phyloP scores from a whole-genome alignment of 257 asterid genomes.

The Salvia rosmarinus region DNA sequence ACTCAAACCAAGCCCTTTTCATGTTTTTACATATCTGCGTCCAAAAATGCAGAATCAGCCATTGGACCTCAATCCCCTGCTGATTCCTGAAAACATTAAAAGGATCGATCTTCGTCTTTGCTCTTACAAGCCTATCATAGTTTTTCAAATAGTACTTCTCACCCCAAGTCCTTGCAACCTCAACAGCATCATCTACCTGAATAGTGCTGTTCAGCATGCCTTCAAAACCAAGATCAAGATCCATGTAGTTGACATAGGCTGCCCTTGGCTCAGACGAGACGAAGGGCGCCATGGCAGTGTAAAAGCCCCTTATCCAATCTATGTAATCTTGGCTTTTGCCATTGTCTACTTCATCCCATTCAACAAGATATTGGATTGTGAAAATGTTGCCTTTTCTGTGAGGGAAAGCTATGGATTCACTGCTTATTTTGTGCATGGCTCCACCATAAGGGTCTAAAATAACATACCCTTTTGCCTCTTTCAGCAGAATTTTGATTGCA shows the following conservation, averaged over 20 bases:
- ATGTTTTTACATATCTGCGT: constrained; percentile 19
- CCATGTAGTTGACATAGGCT: constrained; percentile 77
- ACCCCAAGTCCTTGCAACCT: constrained; percentile 69
- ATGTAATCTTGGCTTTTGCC: constrained; percentile 39
- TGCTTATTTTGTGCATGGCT: constrained; percentile 53
- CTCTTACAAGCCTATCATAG: constrained; percentile 67
- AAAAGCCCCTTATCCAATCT: constrained; percentile 65
- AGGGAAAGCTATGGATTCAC: constrained; percentile 67
- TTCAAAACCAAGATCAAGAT: constrained; percentile 70
- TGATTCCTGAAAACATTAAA: constrained; percentile 58
- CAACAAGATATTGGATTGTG: constrained; percentile 64
- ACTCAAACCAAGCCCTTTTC: not conserved
- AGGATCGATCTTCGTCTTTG: constrained; percentile 66
- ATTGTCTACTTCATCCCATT: constrained; percentile 50
- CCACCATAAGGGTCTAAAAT: constrained; percentile 81
- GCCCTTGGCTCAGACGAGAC: constrained; percentile 65
- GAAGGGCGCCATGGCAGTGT: constrained; percentile 51
- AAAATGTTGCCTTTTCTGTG: constrained; percentile 72
- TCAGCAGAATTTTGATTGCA: constrained; percentile 44
- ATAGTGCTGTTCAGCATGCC: constrained; percentile 8
- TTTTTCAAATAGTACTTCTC: constrained; percentile 70
- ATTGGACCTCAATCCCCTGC: constrained; percentile 74
- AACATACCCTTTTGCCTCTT: constrained; percentile 66
- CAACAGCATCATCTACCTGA: constrained; percentile 41
- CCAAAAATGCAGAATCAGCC: constrained; percentile 3